Evolutionary conservation across 2,329 filamentous ascomycete genomes (phyloP), one percentile per base, ranked within the genome.

Genomic region (Cercospora sp.): DNA sequence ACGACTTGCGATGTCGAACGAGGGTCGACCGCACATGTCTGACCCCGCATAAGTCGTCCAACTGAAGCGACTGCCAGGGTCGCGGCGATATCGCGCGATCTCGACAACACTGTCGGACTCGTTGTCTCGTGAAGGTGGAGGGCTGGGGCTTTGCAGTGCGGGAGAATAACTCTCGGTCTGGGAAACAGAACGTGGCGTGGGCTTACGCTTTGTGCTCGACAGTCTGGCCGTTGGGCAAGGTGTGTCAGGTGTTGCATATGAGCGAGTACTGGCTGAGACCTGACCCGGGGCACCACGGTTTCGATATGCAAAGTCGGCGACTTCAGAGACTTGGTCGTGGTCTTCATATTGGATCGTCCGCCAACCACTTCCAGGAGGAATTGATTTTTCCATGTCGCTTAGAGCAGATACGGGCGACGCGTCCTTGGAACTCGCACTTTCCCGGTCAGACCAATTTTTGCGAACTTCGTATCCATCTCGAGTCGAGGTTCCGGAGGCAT

Each of bases 21-120:
- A 69, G 53, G n/a, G 16, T 36, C 30, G 65, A 63, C 30, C 72
- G 66, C 18, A 64, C 62, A 8, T 74, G 71, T 39, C 69, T 60
- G 39, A 69, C 62, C 71, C 65, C 45, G 73, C 76, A 61, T 70
- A 72, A 3, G 76, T 78, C 10, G 75, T 77, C 77, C 77, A 78
- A 67, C 76, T 78, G 72, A 78, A 77, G 67, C 75, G 77, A 67
- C 75, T 77, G 4, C 65, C 61, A 20, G 64, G 69, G 18, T 70
- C 65, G 31, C 33, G 70, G 63, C 67, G 60, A 51, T 31, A 36
- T 20, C 65, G 31, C 36, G 61, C 53, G 36, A 69, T 60, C 45
- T 70, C 67, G 6, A n/a, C 48, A 20, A 66, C 26, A 53, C 59
- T 66, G 33, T 48, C 48, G 26, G 23, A 42, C 16, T 71, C 61